Conservation (phyloP, 805 yeast species). For the Candida lessepsii region DNA sequence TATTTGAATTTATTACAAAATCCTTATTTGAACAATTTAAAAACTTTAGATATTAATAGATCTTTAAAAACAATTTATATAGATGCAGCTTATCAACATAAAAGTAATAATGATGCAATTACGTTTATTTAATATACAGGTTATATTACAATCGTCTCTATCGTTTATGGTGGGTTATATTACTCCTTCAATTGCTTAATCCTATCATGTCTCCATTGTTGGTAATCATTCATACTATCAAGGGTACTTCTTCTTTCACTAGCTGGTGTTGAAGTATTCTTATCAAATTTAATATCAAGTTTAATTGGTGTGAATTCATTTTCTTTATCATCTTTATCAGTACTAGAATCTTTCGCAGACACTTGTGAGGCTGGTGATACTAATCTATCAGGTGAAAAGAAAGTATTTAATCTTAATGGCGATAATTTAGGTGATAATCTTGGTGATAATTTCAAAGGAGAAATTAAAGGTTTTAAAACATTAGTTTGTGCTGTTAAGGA, state of each 20-base stretch:
- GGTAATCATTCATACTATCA: constrained; percentile 43
- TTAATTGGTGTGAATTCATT: constrained; percentile 16
- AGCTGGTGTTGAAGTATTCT: constrained; percentile 15
- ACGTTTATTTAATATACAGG: constrained; percentile 12
- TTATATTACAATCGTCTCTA: constrained; percentile 5
- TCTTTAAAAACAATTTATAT: constrained; percentile 15
- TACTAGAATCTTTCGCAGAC: neutral
- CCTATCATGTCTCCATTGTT: constrained; percentile 38
- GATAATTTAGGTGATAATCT: constrained; percentile 10
- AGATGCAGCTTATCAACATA: constrained; percentile 13
- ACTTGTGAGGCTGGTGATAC: constrained; percentile 8
- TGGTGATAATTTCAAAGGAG: constrained; percentile 1
- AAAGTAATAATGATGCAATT: constrained; percentile 6
- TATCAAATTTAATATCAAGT: constrained; percentile 3
- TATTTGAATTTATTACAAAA: constrained; percentile 17
- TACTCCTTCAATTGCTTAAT: constrained; percentile 20
- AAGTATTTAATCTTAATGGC: constrained; percentile 11
- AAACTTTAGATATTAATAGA: constrained; percentile 12
- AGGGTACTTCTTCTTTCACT: constrained; percentile 19
- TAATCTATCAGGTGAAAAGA: constrained; percentile 11
- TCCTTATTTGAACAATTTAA: constrained; percentile 14
- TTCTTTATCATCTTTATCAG: constrained; percentile 15
- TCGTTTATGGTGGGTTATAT: no score
- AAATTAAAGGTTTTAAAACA: constrained; percentile 13
- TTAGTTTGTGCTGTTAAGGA: neutral